Base-by-base conservation (phyloP, 305 asterid species). In the Rubia balearica region DNA sequence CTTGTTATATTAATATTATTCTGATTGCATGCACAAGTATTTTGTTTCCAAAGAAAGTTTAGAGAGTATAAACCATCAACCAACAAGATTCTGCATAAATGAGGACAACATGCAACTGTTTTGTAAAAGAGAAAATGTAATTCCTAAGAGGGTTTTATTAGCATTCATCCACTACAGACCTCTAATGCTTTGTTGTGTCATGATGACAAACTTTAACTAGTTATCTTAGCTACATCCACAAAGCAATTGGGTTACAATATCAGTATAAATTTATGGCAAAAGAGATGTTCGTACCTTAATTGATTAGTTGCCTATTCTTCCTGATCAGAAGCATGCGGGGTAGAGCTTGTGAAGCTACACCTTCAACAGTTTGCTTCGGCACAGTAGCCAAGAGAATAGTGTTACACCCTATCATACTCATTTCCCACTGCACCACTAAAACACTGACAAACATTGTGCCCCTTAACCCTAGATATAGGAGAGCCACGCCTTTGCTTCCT, bases 51-150 rank as follows among this genome's bases (percentile, higher is more conserved):
- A 9, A 51, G 22, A 49, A 49, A 49, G 22, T 53, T 65, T n/a
- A 49, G 7, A 49, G 7, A 72, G 71, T 36, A 49, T 36, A 65
- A 71, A 62, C 38, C 45, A 73, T 65, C 66, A 65, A 71, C 40
- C 36, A 43, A 38, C 67, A 9, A 10, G 41, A 22, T 40, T 53
- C 51, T 64, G 63, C 63, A 48, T 56, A 48, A 30, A 42, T 30
- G 11, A 12, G 76, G 51, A 27, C 66, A 56, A 22, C 38, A 55
- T 36, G 17, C 21, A 65, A 66, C 61, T 3, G 19, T 30, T 53
- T 41, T 72, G 66, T 51, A 8, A 11, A 11, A 49, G n/a, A n/a
- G n/a, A 49, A 17, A 41, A 27, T 8, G 17, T 12, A 38, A 12
- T 63, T 74, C 33, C 49, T 2, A 6, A 13, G 3, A 65, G 16